Evolutionary conservation across 306 rosid species (phyloP).

Genomic region (Lupinus albus): DNA sequence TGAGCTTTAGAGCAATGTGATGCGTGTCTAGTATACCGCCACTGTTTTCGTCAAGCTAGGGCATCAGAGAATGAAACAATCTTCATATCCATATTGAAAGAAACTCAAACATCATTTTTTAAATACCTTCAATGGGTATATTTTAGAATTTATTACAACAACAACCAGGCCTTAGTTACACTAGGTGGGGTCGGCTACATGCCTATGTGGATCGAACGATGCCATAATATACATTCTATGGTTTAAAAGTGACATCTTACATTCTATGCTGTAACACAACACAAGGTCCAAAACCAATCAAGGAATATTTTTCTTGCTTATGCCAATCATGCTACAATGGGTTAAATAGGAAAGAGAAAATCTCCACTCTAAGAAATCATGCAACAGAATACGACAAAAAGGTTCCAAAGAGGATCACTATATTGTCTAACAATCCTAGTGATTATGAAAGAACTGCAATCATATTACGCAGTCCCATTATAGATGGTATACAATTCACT

Average conservation of each 20-base stretch:
- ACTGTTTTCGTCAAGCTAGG: conserved; percentile 6
- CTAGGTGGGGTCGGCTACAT: too few species aligned
- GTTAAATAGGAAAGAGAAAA: conserved; percentile 28
- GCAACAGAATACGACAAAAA: conserved; percentile 30
- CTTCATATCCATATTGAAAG: conserved; percentile 4
- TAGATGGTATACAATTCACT: conserved; percentile 16
- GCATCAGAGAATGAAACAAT: conserved; percentile 20
- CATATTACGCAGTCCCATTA: conserved; percentile 15
- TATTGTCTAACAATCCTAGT: not conserved
- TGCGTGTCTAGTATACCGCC: conserved; percentile 10
- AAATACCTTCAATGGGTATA: not conserved
- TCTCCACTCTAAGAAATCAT: conserved; percentile 19
- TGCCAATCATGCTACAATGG: not conserved
- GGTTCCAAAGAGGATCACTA: conserved; percentile 3
- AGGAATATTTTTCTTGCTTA: conserved; percentile 11
- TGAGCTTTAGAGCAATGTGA: conserved; percentile 1
- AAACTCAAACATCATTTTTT: not conserved
- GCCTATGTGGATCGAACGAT: too few species aligned
- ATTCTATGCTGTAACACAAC: not conserved
- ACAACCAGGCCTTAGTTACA: too few species aligned
- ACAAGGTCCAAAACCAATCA: conserved; percentile 11
- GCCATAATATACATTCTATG: too few species aligned
- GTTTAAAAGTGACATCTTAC: not conserved
- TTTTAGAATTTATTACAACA: not conserved
- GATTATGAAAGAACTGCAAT: conserved; percentile 30